Percentiles rank a stretch among this genome's conserved stretches.
Conservation (phyloP, 202 grass and related monocot genomes). For the Elaeis oleifera region DNA sequence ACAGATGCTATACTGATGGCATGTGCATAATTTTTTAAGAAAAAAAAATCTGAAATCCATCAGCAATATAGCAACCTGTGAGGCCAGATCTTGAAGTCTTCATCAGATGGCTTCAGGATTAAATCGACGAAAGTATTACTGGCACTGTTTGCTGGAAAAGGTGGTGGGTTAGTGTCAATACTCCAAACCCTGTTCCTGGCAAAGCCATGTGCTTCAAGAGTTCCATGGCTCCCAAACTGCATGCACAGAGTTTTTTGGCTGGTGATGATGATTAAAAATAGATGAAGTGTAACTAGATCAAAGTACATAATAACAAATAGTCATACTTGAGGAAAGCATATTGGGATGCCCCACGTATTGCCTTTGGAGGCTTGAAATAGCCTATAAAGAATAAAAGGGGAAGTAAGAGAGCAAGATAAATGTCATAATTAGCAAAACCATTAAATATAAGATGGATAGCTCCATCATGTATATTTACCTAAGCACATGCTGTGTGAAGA, state of each 20-base stretch:
- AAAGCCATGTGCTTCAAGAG: conserved; percentile 64
- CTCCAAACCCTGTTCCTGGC: conserved; percentile 61
- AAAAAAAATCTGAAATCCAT: too few species aligned
- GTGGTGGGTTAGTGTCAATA: conserved; percentile 63
- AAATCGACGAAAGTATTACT: conserved; percentile 63
- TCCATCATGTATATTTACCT: too few species aligned
- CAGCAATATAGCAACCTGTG: conserved; percentile 46
- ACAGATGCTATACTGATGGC: too few species aligned
- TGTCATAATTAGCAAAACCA: too few species aligned
- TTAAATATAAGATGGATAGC: too few species aligned
- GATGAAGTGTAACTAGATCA: background rate
- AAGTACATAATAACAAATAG: conserved; percentile 4
- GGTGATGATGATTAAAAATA: conserved; percentile 5
- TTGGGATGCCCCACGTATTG: conserved; percentile 84
- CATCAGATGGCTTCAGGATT: conserved; percentile 60
- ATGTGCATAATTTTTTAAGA: too few species aligned
- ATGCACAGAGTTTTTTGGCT: conserved; percentile 7
- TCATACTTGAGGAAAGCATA: conserved; percentile 89
- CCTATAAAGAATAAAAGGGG: conserved; percentile 33
- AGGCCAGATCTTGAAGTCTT: conserved; percentile 70
- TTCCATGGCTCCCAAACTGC: conserved; percentile 72
- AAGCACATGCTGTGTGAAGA: too few species aligned
- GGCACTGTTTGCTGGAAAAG: conserved; percentile 38
- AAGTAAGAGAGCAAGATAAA: background rate
- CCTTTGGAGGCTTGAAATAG: conserved; percentile 74